These are phyloP conservation scores for Chlamydomonas sphaeroides DNA, from an alignment of 139 green algal genomes.

Conservation along the genomic window DNA sequence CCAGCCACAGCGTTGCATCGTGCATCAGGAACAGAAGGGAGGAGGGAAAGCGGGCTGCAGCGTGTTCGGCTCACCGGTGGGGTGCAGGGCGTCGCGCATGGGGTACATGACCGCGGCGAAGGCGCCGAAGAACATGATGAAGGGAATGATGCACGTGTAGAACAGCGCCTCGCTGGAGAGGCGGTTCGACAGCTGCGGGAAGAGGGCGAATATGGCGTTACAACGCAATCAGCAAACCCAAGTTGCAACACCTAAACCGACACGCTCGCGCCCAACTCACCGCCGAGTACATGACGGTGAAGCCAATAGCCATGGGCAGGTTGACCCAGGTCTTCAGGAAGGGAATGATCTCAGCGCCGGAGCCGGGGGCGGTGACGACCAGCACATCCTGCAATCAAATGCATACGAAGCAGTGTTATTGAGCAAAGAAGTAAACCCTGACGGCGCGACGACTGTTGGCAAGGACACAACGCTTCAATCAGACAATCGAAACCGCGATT, in stretches of 20 bases:
- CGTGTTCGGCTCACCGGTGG: constrained; percentile 67
- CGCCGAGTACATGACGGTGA: constrained; percentile 94
- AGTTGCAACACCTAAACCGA: too few species aligned
- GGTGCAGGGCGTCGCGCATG: constrained; percentile 90
- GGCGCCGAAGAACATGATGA: constrained; percentile 97
- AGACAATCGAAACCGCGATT: neutral
- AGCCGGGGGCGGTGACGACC: constrained; percentile 97
- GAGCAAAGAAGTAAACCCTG: too few species aligned
- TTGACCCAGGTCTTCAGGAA: constrained; percentile 99
- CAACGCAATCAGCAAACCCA: neutral
- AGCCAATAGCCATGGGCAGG: constrained; percentile 94
- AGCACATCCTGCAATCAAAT: constrained; percentile 87
- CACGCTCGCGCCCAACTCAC: constrained; percentile 62
- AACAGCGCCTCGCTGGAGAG: constrained; percentile 92
- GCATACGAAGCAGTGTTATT: too few species aligned
- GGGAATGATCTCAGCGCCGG: constrained; percentile 96
- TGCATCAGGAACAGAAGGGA: neutral
- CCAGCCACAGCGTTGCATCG: too few species aligned
- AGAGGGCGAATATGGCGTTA: too few species aligned
- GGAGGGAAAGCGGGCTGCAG: neutral
- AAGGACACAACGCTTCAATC: neutral
- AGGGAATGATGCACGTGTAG: constrained; percentile 99
- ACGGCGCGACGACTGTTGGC: too few species aligned
- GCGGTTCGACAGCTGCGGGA: constrained; percentile 89
- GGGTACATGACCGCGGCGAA: constrained; percentile 98